A percentile compares a stretch with the other conserved stretches of the same genome.
These are phyloP conservation scores for apple (Malus domestica) DNA, from an alignment of 306 rosid genomes.

Conservation along the genomic window ASM211411v1 NC_041797.1:9774501-9775000, in stretches of 20 bases:
- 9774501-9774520: background rate
- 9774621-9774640: too few species aligned
- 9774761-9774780: too few species aligned
- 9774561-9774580: background rate
- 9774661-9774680: too few species aligned
- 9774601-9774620: background rate
- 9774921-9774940: background rate
- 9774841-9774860: too few species aligned
- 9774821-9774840: too few species aligned
- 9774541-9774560: background rate
- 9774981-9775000: background rate
- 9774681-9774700: too few species aligned
- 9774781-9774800: too few species aligned
- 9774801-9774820: too few species aligned
- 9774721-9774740: accelerated
- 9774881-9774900: background rate
- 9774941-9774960: background rate
- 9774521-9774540: background rate
- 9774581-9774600: background rate
- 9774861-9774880: background rate
- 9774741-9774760: too few species aligned
- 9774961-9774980: background rate
- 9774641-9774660: too few species aligned
- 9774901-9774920: background rate
- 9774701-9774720: too few species aligned